Evolutionary conservation across 495 filamentous ascomycete genomes (phyloP), one percentile per base, ranked within the genome.

Genomic region (Penicillium atrosanguineum): DNA sequence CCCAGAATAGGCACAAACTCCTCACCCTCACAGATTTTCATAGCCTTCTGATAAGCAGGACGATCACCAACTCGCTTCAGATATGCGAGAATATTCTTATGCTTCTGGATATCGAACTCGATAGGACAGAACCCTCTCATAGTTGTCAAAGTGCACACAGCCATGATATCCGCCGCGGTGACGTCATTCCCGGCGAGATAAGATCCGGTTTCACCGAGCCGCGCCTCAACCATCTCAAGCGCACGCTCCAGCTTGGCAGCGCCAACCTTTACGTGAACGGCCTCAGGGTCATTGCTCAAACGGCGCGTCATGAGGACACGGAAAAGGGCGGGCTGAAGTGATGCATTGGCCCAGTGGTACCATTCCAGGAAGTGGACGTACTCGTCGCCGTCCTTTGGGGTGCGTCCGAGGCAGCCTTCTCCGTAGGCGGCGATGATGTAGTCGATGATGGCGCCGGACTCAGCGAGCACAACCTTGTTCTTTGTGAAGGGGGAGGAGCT

Each of bases 101-200:
- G 58, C 46, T 59, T 64, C 31, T 57, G 47, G 37, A 47, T 44
- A 61, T 66, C 67, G 29, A 44, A 59, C 1, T 77, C 70, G n/a
- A 72, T 61, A 18, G 67, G 68, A 46, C 43, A 46, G 55, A 79
- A 84, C 14, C 68, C 65, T 18, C 84, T 68, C 73, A 83, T 72
- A 14, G 79, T 84, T 2, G 81, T 83, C 42, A 86, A 62, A 28
- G 66, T 67, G 47, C 69, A 79, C 8, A 85, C 63, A 6, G 49
- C 70, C 79, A 85, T 85, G 29, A 86, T 71, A 71, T 87, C 84
- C 1, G 84, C 84, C 0, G 75, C 79, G 0, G 81, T 85, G 50
- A 88, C 79, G 43, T 81, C 67, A 18, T 76, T 64, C 9, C 83
- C 85, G 0, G 81, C 83, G 15, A 87, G 59, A 67, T 75, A 87